These are phyloP conservation scores for Cladosporium velox DNA, from an alignment of 2,329 filamentous ascomycete species.

Conservation along the genomic window DNA sequence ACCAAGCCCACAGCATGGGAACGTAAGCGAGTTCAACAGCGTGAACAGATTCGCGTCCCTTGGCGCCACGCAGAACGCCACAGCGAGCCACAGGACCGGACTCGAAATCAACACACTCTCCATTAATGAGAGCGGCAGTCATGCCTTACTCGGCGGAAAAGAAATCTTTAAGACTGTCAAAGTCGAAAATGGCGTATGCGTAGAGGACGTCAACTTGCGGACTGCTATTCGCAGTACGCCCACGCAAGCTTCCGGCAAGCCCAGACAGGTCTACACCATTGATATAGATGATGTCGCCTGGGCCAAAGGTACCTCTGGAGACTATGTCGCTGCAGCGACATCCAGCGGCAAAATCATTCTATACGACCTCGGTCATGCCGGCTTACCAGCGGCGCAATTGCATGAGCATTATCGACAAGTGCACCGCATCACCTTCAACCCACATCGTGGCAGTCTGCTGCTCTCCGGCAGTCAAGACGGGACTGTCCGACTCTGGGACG, in stretches of 20 bases:
- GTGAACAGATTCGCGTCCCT: slow-evolving; percentile 30
- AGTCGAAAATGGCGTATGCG: slow-evolving; percentile 57
- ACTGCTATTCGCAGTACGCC: slow-evolving; percentile 61
- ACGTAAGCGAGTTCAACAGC: slow-evolving; percentile 8
- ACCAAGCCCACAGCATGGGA: slow-evolving; percentile 28
- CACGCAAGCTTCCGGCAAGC: slow-evolving; percentile 51
- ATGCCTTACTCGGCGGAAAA: slow-evolving; percentile 65
- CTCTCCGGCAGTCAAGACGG: slow-evolving; percentile 67
- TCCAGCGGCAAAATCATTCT: slow-evolving; percentile 66
- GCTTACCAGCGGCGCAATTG: slow-evolving; percentile 62
- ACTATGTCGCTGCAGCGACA: slow-evolving; percentile 64
- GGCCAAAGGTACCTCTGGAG: slow-evolving; percentile 63
- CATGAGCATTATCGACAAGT: slow-evolving; percentile 67
- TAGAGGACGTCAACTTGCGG: slow-evolving; percentile 65
- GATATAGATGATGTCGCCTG: slow-evolving; percentile 68
- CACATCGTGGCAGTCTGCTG: slow-evolving; percentile 60
- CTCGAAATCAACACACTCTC: slow-evolving; percentile 64
- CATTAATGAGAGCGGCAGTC: slow-evolving; percentile 63
- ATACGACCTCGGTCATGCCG: slow-evolving; percentile 64
- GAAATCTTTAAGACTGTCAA: slow-evolving; percentile 67
- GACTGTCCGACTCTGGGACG: slow-evolving; percentile 65
- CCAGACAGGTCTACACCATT: slow-evolving; percentile 51
- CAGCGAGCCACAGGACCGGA: slow-evolving; percentile 63
- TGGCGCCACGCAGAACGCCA: slow-evolving; percentile 49
- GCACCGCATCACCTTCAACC: slow-evolving; percentile 66